These are phyloP conservation scores for Entomortierella parvispora DNA, from an alignment of 192 early-diverging fungal species.

Conservation along the genomic window DNA sequence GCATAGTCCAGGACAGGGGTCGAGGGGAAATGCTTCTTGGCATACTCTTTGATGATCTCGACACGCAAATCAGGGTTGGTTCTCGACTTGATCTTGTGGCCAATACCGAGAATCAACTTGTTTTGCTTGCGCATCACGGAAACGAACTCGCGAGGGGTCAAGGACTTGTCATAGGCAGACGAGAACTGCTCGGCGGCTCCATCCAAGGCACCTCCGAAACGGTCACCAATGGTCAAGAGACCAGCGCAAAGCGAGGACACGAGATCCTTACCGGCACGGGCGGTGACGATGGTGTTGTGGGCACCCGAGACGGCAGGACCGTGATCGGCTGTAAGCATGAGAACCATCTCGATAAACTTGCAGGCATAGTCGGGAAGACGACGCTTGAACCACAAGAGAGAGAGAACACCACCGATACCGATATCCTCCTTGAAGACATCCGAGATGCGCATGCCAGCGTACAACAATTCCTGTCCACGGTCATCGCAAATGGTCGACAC, in stretches of 20 bases:
- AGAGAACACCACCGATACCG: slow-evolving; percentile 96
- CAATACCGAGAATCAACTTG: slow-evolving; percentile 97
- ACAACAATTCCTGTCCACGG: slow-evolving; percentile 97
- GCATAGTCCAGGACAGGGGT: slow-evolving; percentile 92
- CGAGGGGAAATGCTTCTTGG: slow-evolving; percentile 84
- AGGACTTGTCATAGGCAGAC: slow-evolving; percentile 88
- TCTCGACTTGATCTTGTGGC: slow-evolving; percentile 98
- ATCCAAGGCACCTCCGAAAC: slow-evolving; percentile 96
- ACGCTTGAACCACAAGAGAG: slow-evolving; percentile 98
- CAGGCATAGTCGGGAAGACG: slow-evolving; percentile 92
- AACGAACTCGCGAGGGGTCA: slow-evolving; percentile 93
- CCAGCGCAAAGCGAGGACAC: slow-evolving; percentile 93
- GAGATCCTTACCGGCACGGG: slow-evolving; percentile 96
- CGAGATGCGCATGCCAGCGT: slow-evolving; percentile 97
- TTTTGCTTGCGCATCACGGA: slow-evolving; percentile 91
- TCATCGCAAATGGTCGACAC: slow-evolving; percentile 99
- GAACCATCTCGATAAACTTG: slow-evolving; percentile 98
- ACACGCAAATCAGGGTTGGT: slow-evolving; percentile 98
- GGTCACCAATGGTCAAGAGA: slow-evolving; percentile 93
- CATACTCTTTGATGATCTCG: slow-evolving; percentile 92
- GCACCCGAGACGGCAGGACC: slow-evolving; percentile 95
- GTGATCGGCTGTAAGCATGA: slow-evolving; percentile 99
- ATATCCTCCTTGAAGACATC: slow-evolving; percentile 98
- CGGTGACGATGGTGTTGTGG: slow-evolving; percentile 87
- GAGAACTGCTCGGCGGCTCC: slow-evolving; percentile 93